Conservation (phyloP, 176 grass and related monocot genomes). For the Lolium perenne region DNA sequence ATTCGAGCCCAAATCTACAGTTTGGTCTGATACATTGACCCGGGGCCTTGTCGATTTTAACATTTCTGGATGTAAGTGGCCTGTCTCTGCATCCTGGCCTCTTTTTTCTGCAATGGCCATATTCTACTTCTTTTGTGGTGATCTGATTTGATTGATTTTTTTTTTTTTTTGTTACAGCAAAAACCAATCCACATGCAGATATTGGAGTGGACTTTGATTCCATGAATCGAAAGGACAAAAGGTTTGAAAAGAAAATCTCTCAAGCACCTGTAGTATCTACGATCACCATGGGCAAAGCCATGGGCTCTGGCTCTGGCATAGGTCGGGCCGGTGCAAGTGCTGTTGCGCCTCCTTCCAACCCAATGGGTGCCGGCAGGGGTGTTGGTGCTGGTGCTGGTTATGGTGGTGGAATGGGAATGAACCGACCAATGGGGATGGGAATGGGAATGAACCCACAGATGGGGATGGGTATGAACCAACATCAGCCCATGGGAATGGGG, state of each 20-base stretch:
- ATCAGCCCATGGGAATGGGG: slow-evolving; percentile 54
- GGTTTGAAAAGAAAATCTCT: slow-evolving; percentile 80
- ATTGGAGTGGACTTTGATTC: slow-evolving; percentile 98
- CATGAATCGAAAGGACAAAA: slow-evolving; percentile 97
- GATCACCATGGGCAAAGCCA: slow-evolving; percentile 89
- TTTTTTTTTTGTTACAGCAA: slow-evolving; percentile 60
- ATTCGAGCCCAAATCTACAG: slow-evolving; percentile 85
- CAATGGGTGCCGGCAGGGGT: slow-evolving; percentile 64
- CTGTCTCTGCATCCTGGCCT: slow-evolving; percentile 1
- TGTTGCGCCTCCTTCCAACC: slow-evolving; percentile 60
- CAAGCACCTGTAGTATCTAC: slow-evolving; percentile 68
- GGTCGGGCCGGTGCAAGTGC: slow-evolving; percentile 63
- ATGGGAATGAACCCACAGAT: slow-evolving; percentile 65
- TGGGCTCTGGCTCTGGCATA: slow-evolving; percentile 86
- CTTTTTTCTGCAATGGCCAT: slow-evolving; percentile 25
- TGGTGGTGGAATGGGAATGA: slow-evolving; percentile 69
- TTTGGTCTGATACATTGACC: slow-evolving; percentile 95
- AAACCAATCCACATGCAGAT: slow-evolving; percentile 93
- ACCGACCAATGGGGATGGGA: slow-evolving; percentile 57
- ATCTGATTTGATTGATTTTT: slow-evolving; percentile 8
- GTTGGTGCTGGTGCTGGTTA: slow-evolving; percentile 53
- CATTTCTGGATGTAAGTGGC: slow-evolving; percentile 95
- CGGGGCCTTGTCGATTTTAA: slow-evolving; percentile 92
- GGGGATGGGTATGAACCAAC: slow-evolving; percentile 63
- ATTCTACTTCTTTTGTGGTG: slow-evolving; percentile 30